Evolutionary conservation across 345 rosid genomes (phyloP), one percentile per base, ranked within the genome.

Genomic region (Populus alba): DNA sequence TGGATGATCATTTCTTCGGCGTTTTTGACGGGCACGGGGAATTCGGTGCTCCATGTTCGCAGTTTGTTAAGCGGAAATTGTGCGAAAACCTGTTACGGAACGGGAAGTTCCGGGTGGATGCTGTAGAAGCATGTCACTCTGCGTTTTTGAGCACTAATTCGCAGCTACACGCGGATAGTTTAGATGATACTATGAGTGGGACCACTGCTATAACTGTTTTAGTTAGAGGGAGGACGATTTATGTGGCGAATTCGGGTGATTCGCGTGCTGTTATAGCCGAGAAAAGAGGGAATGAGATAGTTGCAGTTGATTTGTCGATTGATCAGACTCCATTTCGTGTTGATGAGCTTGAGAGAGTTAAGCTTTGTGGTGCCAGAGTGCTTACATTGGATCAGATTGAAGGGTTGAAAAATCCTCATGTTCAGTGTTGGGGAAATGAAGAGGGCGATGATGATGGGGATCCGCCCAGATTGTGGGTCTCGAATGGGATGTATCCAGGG

Each of bases 21-120:
- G 97, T 96, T n/a, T 96, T 96, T 61, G 99, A 96, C 79, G 99
- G 99, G 1, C 99, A 96, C 38, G 99, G 99, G 3, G 99, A 96
- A 75, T 87, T 81, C 59, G 99, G 99, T 41, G 97, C 98, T 5
- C 89, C 89, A 80, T 96, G 99, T 72, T 96, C 99, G 1, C 99
- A 90, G 86, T 96, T 96, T 70, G 97, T 86, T 39, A 92, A 89
- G 87, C 70, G 86, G 47, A 93, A 85, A 66, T 29, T 96, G 76
- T 92, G 98, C 74, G 99, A 96, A 86, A 96, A 93, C 86, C 85
- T 96, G 82, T 87, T 96, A 55, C 83, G 99, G 41, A 78, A 88
- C 80, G 76, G 77, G 77, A 88, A 85, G 79, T 91, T 90, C 71
- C 87, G 82, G 55, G 85, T 81, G 39, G 97, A 96, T 77, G 90